Evolutionary conservation across 1,139 yeast genomes (phyloP).

Genomic region (Lodderomyces jiufengensis): DNA sequence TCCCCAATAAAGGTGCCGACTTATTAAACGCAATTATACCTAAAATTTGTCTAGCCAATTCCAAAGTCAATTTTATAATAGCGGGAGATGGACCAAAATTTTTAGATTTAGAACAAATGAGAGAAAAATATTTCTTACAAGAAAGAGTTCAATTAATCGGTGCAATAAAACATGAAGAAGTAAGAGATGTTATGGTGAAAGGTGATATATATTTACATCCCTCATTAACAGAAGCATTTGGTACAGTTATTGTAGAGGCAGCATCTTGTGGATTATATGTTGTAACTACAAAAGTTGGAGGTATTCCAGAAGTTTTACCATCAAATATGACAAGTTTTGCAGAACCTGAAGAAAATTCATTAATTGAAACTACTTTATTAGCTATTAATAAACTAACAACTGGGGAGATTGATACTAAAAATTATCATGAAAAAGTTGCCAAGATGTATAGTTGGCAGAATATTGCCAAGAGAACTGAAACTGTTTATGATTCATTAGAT

Average conservation of each 20-base stretch:
- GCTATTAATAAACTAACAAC: constrained; percentile 61
- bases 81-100: constrained; percentile 99
- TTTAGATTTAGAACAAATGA: constrained; percentile 90
- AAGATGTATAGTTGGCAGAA: constrained; percentile 91
- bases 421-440: constrained; percentile 74
- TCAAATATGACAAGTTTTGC: constrained; percentile 92
- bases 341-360: constrained; percentile 73
- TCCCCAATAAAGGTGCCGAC: constrained; percentile 97
- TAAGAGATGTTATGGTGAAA: constrained; percentile 84
- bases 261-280: constrained; percentile 94
- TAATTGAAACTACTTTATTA: constrained; percentile 62
- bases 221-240: constrained; percentile 94
- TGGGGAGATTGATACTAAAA: constrained; percentile 63
- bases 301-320: constrained; percentile 95
- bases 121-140: constrained; percentile 81
- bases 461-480: constrained; percentile 81
- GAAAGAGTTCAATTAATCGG: constrained; percentile 86
- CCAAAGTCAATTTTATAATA: constrained; percentile 70
- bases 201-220: constrained; percentile 96
- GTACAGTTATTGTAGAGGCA: constrained; percentile 95
- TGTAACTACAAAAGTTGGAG: constrained; percentile 96
- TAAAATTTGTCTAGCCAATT: constrained; percentile 61
- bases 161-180: constrained; percentile 87
- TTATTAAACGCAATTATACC: constrained; percentile 84
- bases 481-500: constrained; percentile 65